Base-by-base conservation (phyloP, 2,329 filamentous ascomycete species). In the Fusarium odoratissimum region DNA sequence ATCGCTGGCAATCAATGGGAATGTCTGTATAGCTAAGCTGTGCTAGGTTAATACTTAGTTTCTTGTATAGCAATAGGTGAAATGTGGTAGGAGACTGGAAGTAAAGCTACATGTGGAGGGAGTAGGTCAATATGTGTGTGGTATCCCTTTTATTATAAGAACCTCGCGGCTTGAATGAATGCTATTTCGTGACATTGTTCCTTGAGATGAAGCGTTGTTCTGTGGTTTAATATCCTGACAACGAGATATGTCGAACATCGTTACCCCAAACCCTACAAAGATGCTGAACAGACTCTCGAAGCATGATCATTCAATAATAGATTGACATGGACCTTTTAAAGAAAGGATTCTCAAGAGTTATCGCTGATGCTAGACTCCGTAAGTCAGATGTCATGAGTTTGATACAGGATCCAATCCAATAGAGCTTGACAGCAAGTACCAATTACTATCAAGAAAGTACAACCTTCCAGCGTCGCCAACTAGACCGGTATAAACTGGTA, bases 1-100 rank as follows among this genome's bases (percentile, higher is more conserved):
- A 63, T 63, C 1, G 2, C 14, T 2, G 8, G 4, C 1, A 13
- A 3, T 17, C 4, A 5, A 14, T 8, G 19, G 11, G 6, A 37
- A 7, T 8, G 7, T 12, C 9, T 48, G 13, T 8, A 23, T 4
- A 8, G 9, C 1, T n/a, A 16, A 10, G 6, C 13, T 48, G 4
- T 5, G 6, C 0, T 4, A 17, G 3, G 19, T n/a, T n/a, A 17
- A 5, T 31, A n/a, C 4, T 48, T 31, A 1, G 13, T 48, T n/a
- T 48, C 3, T 17, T 10, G 19, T 48, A 30, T 48, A 16, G 25
- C 10, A n/a, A n/a, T 31, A 31, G 14, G 13, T 21, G 9, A 8
- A n/a, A 12, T 28, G 6, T 11, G 13, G n/a, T 5, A 6, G 4
- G 11, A 48, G 9, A 11, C 14, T n/a, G 4, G 4, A n/a, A 30